Evolutionary conservation across 257 asterid genomes (phyloP), one percentile per base, ranked within the genome.

Genomic region (Capsicum rhomboideum): DNA sequence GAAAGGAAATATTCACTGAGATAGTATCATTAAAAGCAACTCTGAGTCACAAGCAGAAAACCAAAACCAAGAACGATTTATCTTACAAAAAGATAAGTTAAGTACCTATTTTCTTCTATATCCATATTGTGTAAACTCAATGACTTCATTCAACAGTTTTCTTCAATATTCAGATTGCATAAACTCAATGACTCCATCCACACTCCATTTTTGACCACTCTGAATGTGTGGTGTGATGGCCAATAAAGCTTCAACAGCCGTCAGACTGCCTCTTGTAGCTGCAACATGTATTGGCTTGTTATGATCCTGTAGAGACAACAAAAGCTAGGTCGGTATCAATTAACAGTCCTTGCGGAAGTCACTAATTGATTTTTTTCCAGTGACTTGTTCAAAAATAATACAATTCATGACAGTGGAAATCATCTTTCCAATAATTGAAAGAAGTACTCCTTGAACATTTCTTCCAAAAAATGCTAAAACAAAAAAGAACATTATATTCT

Each of bases 211-310:
- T 44, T 89, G 86, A 83, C 91, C 77, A 84, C 67, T 84, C 54
- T 89, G 52, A 75, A 88, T 56, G 82, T 84, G 94, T 8, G 83
- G 77, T 53, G 98, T 93, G 75, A 89, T 90, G 8, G 97, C 93
- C 79, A 91, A 86, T 82, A 96, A 96, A 85, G 94, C 89, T 89
- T 94, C 96, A 82, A 94, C 96, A 82, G 86, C 94, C 52, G 31
- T 87, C 86, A 86, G 90, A 89, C 90, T 89, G 75, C 94, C 97
- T 84, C 93, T 86, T 49, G 92, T 85, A 85, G 96, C 99, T 66
- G 97, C 97, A 79, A 90, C 94, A 83, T 93, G 95, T 88, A 94
- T 85, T 66, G 99, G 94, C 92, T 90, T 94, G 85, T 83, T 44
- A 46, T 92, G 94, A 79, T 93, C 98, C 99, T 96, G 96, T 89